Evolutionary conservation across 1,139 yeast species (phyloP).

Genomic region (Pichia sp.): DNA sequence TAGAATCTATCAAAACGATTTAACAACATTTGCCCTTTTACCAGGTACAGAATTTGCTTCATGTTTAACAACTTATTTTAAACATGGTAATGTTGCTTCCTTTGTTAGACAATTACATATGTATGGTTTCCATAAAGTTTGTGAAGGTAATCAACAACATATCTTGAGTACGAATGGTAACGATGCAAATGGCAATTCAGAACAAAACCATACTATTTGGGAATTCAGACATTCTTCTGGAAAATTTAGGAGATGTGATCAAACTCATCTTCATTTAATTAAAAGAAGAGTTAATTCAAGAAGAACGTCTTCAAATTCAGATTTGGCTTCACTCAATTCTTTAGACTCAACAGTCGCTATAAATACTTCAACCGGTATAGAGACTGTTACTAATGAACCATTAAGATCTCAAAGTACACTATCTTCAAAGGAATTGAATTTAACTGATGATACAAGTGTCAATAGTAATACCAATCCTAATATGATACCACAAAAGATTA

Average conservation of each 20-base stretch:
- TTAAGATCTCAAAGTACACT: neutral
- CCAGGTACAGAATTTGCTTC: slow-evolving; percentile 68
- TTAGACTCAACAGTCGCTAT: neutral
- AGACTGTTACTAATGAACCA: neutral
- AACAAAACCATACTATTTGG: slow-evolving; percentile 44
- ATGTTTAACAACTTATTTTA: slow-evolving; percentile 63
- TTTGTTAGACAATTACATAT: slow-evolving; percentile 75
- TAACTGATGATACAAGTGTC: neutral
- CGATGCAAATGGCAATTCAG: slow-evolving; percentile 4
- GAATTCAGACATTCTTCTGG: slow-evolving; percentile 70
- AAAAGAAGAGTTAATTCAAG: slow-evolving; percentile 65
- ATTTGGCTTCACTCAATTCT: neutral
- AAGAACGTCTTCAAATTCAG: slow-evolving; percentile 11
- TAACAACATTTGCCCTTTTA: slow-evolving; percentile 55
- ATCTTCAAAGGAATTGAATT: neutral
- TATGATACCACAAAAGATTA: neutral
- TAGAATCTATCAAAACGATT: slow-evolving; percentile 49
- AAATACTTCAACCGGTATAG: too few species aligned
- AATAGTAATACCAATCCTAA: neutral
- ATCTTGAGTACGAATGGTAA: slow-evolving; percentile 13
- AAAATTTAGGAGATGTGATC: slow-evolving; percentile 64
- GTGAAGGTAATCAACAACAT: slow-evolving; percentile 35
- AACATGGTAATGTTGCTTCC: slow-evolving; percentile 78
- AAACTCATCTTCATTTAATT: slow-evolving; percentile 54
- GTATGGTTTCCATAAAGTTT: slow-evolving; percentile 78